Conservation (phyloP, 176 grass and related monocot species). For the Coix lacrymajobi region DNA sequence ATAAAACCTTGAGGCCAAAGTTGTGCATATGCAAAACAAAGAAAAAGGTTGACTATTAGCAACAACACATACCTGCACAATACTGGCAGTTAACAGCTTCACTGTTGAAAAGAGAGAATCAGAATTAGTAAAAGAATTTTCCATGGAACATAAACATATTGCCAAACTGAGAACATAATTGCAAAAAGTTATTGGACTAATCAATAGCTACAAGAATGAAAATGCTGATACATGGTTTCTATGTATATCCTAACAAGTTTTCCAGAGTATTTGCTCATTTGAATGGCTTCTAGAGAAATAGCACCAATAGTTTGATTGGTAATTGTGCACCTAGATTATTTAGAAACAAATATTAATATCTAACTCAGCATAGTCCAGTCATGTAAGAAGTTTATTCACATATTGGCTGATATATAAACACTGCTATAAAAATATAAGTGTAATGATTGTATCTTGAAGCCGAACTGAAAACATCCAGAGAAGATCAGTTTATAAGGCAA, state of each 20-base stretch:
- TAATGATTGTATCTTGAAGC: background rate
- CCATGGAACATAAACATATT: conserved; percentile 21
- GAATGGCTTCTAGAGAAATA: conserved; percentile 10
- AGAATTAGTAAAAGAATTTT: conserved; percentile 19
- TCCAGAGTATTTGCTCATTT: background rate
- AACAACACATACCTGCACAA: conserved; percentile 73
- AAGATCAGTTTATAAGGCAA: background rate
- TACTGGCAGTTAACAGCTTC: conserved; percentile 83
- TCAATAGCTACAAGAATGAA: background rate
- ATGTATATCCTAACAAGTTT: conserved; percentile 10
- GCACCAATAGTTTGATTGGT: conserved; percentile 5
- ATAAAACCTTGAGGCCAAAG: background rate
- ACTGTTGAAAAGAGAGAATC: conserved; percentile 49
- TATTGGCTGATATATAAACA: background rate
- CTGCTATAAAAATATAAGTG: background rate
- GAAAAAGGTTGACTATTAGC: background rate
- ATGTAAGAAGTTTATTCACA: conserved; percentile 3
- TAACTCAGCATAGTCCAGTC: background rate
- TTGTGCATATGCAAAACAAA: conserved; percentile 11
- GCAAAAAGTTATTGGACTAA: background rate
- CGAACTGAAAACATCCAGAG: background rate
- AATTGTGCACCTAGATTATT: background rate
- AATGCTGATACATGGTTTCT: background rate
- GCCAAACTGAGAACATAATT: conserved; percentile 10
- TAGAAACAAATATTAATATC: conserved; percentile 7